phyloP scores from a whole-genome alignment of 495 filamentous ascomycete genomes.

The Lindgomyces ingoldianus region DNA sequence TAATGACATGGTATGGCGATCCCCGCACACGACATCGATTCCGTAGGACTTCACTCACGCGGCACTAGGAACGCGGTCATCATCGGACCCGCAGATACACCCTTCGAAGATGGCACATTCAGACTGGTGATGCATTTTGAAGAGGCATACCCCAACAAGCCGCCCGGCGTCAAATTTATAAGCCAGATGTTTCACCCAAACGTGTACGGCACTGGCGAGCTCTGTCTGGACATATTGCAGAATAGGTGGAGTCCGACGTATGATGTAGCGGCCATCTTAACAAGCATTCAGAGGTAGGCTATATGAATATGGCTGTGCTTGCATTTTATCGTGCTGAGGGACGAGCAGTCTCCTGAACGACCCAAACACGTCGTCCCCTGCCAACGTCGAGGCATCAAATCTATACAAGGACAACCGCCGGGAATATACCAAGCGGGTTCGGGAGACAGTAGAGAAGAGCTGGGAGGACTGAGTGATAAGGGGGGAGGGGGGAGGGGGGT shows the following conservation, averaged over 20 bases:
- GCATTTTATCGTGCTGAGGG: slow-evolving; percentile 11
- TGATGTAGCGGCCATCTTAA: slow-evolving; percentile 94
- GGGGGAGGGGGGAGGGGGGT: neutral
- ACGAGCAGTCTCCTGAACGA: slow-evolving; percentile 84
- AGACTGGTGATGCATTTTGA: slow-evolving; percentile 98
- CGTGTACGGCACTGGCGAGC: slow-evolving; percentile 93
- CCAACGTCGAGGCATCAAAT: slow-evolving; percentile 97
- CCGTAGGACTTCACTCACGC: slow-evolving; percentile 9
- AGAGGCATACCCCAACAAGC: slow-evolving; percentile 97
- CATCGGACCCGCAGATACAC: slow-evolving; percentile 94
- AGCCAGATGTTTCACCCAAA: slow-evolving; percentile 99
- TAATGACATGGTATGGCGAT: slow-evolving; percentile 88
- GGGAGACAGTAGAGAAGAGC: slow-evolving; percentile 98
- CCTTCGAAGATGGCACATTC: slow-evolving; percentile 98
- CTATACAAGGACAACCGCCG: slow-evolving; percentile 97
- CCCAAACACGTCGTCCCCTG: slow-evolving; percentile 94
- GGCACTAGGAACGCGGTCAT: slow-evolving; percentile 91
- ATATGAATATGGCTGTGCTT: neutral
- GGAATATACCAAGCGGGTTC: slow-evolving; percentile 92
- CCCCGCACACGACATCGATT: slow-evolving; percentile 21
- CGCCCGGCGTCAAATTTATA: slow-evolving; percentile 96
- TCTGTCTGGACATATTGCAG: slow-evolving; percentile 95
- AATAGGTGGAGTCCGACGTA: slow-evolving; percentile 99
- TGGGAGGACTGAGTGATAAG: slow-evolving; percentile 72
- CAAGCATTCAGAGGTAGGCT: slow-evolving; percentile 89